Conservation (phyloP, 305 asterid species). For the Rubia peregrina region DNA sequence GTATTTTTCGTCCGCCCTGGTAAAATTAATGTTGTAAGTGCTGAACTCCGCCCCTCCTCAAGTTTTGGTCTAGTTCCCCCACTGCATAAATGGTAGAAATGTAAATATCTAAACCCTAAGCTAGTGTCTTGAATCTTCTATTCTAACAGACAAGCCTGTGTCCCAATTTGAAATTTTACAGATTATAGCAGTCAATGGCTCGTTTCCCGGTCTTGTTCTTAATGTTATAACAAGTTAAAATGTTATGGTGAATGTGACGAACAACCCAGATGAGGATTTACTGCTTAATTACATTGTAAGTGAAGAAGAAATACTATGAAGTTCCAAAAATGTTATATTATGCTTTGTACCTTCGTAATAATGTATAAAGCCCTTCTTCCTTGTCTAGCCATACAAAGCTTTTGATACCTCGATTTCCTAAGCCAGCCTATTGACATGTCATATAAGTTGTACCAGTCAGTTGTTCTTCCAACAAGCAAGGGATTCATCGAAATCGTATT, state of each 20-base stretch:
- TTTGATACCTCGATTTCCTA: slow-evolving; percentile 92
- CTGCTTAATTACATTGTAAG: slow-evolving; percentile 80
- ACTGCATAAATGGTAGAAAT: too few species aligned
- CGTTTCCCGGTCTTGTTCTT: too few species aligned
- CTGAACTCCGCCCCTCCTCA: too few species aligned
- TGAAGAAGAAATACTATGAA: neutral
- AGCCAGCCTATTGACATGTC: slow-evolving; percentile 44
- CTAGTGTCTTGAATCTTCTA: too few species aligned
- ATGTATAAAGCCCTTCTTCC: too few species aligned
- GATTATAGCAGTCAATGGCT: slow-evolving; percentile 92
- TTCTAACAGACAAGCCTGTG: neutral
- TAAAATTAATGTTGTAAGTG: too few species aligned
- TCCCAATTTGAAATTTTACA: slow-evolving; percentile 19
- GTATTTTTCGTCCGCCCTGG: too few species aligned
- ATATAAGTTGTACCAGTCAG: slow-evolving; percentile 47
- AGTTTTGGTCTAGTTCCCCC: too few species aligned
- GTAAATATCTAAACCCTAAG: too few species aligned
- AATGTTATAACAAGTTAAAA: slow-evolving; percentile 85
- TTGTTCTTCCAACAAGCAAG: slow-evolving; percentile 76
- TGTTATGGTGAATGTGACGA: slow-evolving; percentile 71
- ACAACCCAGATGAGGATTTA: slow-evolving; percentile 69
- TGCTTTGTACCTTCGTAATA: too few species aligned
- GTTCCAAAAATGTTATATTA: too few species aligned
- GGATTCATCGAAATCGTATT: slow-evolving; percentile 75
- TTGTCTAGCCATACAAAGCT: too few species aligned